Conservation (phyloP, 306 rosid species). For the Castanea crenata region DNA sequence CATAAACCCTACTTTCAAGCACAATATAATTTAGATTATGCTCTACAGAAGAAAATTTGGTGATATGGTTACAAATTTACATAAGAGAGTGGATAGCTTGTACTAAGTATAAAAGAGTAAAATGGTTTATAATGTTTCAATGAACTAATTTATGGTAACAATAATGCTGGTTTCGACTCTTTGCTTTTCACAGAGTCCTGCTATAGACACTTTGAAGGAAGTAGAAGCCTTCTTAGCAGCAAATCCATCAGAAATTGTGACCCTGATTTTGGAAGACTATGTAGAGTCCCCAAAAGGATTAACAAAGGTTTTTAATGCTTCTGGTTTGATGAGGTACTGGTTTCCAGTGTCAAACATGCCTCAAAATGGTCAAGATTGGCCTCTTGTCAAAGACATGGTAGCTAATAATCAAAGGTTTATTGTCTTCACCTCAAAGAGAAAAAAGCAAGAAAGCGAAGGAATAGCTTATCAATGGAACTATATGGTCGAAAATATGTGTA, state of each 20-base stretch:
- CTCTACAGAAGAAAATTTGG: no score
- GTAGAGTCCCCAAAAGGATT: conserved; percentile 38
- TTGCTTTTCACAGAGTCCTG: conserved; percentile 28
- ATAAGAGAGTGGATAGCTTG: no score
- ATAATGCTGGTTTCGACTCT: background rate
- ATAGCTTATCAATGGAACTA: conserved; percentile 49
- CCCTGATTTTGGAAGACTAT: conserved; percentile 46
- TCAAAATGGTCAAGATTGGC: conserved; percentile 41
- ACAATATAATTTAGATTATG: no score
- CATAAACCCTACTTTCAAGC: no score
- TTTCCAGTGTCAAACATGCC: conserved; percentile 44
- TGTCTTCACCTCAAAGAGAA: conserved; percentile 34
- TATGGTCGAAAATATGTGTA: conserved; percentile 48
- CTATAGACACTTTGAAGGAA: conserved; percentile 39
- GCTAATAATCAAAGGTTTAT: conserved; percentile 32
- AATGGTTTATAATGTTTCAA: no score
- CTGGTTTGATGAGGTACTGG: conserved; percentile 45
- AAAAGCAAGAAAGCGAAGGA: conserved; percentile 40
- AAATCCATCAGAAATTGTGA: conserved; percentile 43
- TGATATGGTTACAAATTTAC: no score
- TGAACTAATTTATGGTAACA: background rate
- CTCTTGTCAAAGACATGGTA: conserved; percentile 36
- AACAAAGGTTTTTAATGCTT: conserved; percentile 17
- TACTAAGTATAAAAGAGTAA: no score
- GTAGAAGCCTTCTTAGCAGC: conserved; percentile 27